Evolutionary conservation across 768 basidiomycete species (phyloP), one percentile per base, ranked within the genome.

Genomic region (Boletus barrowsii): DNA sequence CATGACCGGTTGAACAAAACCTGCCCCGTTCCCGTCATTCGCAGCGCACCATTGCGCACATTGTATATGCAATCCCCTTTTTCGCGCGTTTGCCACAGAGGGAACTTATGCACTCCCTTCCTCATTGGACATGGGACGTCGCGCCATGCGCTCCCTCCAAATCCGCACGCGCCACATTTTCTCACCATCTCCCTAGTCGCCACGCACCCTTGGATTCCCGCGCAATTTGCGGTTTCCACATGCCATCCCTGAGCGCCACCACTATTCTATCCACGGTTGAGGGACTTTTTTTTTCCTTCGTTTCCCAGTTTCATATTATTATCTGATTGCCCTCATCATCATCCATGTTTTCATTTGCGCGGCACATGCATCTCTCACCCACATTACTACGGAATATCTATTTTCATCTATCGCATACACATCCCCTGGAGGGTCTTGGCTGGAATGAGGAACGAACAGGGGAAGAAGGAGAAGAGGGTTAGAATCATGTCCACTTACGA

Each of bases 361-460:
- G 58, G 53, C 65, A 53, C 63, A 45, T 70, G 67, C 66, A 66
- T 68, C 44, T 51, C 29, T 26, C 60, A 67, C 30, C 53, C 61
- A 68, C 68, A 68, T 54, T 53, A n/a, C 64, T 64, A 63, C 57
- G 63, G 56, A 59, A 63, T 61, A 70, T 70, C 58, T 68, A 70
- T 68, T 65, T 56, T 63, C 66, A 68, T 61, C 58, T 57, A 70
- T 58, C 57, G 4, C 45, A 40, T 47, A 14, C 39, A 54, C 15
- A 41, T 60, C 68, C 59, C 68, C 67, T 32, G 68, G 67, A 42
- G 67, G 66, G 67, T 40, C 47, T 55, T 53, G 56, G 42, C 57
- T 51, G 47, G 57, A 49, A 56, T 49, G 35, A 46, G 56, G 42
- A 55, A 51, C 20, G 49, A 51, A 54, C 36, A 53, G 51, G 43